Conservation (phyloP, 1,284 basidiomycete species). For the Apiotrichum sp. region DNA sequence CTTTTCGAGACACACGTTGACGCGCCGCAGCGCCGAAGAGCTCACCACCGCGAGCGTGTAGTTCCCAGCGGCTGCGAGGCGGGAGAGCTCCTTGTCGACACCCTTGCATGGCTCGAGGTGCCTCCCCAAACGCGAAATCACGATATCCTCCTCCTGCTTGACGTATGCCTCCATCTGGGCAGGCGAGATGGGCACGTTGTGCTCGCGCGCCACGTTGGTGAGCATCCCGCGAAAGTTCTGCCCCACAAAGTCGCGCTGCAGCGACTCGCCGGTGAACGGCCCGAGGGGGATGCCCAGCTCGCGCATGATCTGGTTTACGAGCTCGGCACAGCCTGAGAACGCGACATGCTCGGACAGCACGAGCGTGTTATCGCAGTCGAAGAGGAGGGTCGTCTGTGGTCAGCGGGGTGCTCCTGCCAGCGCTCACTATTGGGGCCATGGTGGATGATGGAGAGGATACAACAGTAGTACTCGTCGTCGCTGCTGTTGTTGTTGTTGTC, state of each 20-base stretch:
- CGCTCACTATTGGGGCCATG: too few relatives aligned
- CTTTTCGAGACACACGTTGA: constrained; percentile 19
- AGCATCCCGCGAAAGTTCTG: constrained; percentile 28
- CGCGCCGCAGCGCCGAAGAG: constrained; percentile 20
- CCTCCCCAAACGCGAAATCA: constrained; percentile 12
- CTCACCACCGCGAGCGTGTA: constrained; percentile 21
- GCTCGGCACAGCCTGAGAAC: constrained; percentile 23
- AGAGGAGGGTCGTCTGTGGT: constrained; percentile 17
- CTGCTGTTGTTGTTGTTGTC: too few relatives aligned
- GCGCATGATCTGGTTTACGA: constrained; percentile 18
- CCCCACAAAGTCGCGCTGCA: constrained; percentile 23
- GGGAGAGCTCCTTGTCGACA: constrained; percentile 12
- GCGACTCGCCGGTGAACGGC: constrained; percentile 15
- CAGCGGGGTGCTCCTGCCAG: not conserved
- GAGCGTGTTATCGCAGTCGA: constrained; percentile 34
- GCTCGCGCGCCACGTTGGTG: constrained; percentile 12
- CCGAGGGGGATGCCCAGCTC: constrained; percentile 1
- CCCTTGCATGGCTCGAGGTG: constrained; percentile 16
- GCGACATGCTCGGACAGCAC: constrained; percentile 26
- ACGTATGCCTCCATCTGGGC: constrained; percentile 20
- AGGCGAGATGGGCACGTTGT: constrained; percentile 11
- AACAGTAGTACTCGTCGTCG: too few relatives aligned
- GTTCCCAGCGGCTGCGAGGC: constrained; percentile 6
- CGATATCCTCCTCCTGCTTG: constrained; percentile 16
- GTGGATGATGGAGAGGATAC: too few relatives aligned